These are phyloP conservation scores for Aspergillus terreus DNA, from an alignment of 2,329 filamentous ascomycete genomes.

Conservation along the genomic window DNA sequence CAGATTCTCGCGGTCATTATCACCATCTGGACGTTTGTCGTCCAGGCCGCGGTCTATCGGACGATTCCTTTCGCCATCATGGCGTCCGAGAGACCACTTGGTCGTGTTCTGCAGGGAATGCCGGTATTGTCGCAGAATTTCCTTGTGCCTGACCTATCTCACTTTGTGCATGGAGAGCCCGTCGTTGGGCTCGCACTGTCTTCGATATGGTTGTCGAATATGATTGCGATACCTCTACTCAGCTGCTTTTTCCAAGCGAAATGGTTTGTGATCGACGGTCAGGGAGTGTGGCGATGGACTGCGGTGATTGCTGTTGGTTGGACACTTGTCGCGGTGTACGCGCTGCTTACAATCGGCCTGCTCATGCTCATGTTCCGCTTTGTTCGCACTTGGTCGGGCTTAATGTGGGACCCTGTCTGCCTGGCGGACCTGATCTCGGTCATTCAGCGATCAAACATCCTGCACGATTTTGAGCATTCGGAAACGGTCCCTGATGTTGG, in stretches of 20 bases:
- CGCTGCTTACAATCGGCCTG: slow-evolving; percentile 59
- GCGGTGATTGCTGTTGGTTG: slow-evolving; percentile 74
- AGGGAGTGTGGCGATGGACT: slow-evolving; percentile 71
- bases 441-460: slow-evolving; percentile 74
- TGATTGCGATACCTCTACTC: slow-evolving; percentile 75
- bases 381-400: slow-evolving; percentile 62
- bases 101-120: slow-evolving; percentile 62
- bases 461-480: slow-evolving; percentile 66
- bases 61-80: slow-evolving; percentile 76
- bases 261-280: slow-evolving; percentile 56
- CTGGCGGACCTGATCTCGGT: slow-evolving; percentile 77
- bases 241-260: slow-evolving; percentile 70
- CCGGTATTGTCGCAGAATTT: slow-evolving; percentile 59
- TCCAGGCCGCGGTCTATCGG: slow-evolving; percentile 71
- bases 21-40: slow-evolving; percentile 71
- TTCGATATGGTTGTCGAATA: slow-evolving; percentile 69
- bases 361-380: slow-evolving; percentile 63
- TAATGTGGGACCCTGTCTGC: slow-evolving; percentile 80
- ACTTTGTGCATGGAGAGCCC: slow-evolving; percentile 66
- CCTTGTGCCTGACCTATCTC: slow-evolving; percentile 64
- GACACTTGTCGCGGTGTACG: slow-evolving; percentile 71
- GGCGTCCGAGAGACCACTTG: slow-evolving; percentile 58
- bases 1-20: slow-evolving; percentile 69
- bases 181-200: slow-evolving; percentile 64
- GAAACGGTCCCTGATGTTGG: slow-evolving; percentile 52